Conservation (phyloP, 495 filamentous ascomycete genomes). For the Daldinia loculata region DNA sequence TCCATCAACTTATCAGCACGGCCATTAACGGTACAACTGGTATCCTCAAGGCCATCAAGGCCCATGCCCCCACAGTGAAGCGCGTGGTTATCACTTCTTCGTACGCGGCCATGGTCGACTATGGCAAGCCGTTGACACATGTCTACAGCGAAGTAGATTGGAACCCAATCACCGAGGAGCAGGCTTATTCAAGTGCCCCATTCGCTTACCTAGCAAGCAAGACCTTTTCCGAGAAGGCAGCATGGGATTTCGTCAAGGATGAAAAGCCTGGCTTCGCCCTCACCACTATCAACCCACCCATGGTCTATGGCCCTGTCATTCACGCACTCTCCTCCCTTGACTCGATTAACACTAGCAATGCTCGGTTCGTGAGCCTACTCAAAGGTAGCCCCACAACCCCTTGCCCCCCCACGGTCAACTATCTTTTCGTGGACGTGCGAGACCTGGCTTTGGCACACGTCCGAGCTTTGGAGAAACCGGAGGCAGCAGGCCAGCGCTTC, state of each 20-base stretch:
- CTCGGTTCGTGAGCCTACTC: background rate
- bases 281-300: constrained; percentile 1
- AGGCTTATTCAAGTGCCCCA: background rate
- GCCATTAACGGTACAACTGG: background rate
- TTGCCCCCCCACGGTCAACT: background rate
- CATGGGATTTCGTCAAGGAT: background rate
- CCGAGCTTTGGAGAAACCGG: background rate
- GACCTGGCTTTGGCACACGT: background rate
- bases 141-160: background rate
- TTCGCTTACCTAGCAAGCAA: background rate
- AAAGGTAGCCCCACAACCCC: background rate
- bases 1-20: background rate
- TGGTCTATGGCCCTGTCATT: background rate
- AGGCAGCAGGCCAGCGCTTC: background rate
- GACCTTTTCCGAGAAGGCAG: constrained; percentile 1
- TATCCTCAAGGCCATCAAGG: background rate
- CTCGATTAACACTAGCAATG: background rate
- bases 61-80: background rate
- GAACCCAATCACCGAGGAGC: constrained; percentile 1
- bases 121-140: background rate
- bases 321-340: background rate
- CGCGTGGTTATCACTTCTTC: background rate
- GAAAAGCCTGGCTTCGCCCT: background rate
- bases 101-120: background rate
- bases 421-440: background rate